Conservation (phyloP, 2,329 filamentous ascomycete genomes). For the Cercospora canescens region DNA sequence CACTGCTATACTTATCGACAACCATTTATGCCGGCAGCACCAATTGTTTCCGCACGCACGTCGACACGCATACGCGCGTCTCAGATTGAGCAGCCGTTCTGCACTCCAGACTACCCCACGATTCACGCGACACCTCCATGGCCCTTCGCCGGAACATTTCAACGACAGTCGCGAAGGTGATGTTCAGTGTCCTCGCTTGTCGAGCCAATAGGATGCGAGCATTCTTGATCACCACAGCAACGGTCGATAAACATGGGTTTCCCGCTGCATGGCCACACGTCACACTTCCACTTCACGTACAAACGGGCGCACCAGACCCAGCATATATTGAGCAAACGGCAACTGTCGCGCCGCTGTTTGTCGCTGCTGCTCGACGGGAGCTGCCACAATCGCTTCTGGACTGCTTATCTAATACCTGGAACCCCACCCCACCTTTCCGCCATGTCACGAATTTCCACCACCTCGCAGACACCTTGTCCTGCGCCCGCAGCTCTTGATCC, state of each 20-base stretch:
- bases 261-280: background rate
- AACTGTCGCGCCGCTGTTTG: background rate
- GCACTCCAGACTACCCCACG: background rate
- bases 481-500: constrained; percentile 23
- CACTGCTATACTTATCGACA: too few species aligned
- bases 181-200: background rate
- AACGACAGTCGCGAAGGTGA: background rate
- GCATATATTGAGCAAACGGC: background rate
- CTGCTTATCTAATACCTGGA: background rate
- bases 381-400: background rate
- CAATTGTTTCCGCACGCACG: background rate
- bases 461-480: constrained; percentile 31
- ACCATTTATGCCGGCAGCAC: too few species aligned
- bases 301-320: constrained; percentile 1
- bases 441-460: constrained; percentile 19
- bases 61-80: background rate
- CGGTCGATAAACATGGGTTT: background rate
- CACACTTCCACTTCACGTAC: background rate
- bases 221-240: background rate
- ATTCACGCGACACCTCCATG: background rate
- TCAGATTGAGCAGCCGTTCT: background rate
- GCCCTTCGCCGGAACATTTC: background rate
- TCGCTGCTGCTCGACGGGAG: background rate
- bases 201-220: background rate
- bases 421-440: background rate